Evolutionary conservation across 345 rosid species (phyloP), one percentile per base, ranked within the genome.

Genomic region (Ceriops decandra): DNA sequence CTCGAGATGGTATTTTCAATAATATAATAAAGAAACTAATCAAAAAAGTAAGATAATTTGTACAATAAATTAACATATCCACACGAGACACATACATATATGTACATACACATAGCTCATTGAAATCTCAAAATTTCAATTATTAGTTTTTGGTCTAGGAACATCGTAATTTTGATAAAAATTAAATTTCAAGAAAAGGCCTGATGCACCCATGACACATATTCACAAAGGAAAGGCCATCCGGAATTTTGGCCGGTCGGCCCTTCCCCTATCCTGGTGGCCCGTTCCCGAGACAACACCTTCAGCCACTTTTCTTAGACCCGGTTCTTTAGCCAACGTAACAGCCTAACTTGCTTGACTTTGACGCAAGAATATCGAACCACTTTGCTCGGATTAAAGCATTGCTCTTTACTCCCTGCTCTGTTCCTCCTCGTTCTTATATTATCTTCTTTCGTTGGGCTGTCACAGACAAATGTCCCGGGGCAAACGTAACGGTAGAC

Each of bases 301-400:
- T 7, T 66, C 35, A 0, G 5, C 15, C 31, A 3, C 30, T 21
- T 66, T 66, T 64, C 42, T 62, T 33, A 7, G 26, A 13, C 42
- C 42, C 9, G 9, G 36, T 30, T n/a, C 19, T 66, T 52, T 51
- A 19, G 57, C 58, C 31, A 52, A 66, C 20, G 46, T 20, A 52
- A 66, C 68, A 52, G 20, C 61, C 10, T 49, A 5, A 33, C 0
- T 30, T 66, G 35, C 21, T 53, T 66, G 69, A 66, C 69, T 33
- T 51, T 53, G 69, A 66, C 60, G 52, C 32, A 21, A 52, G 51
- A 33, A 33, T 33, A 22, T 13, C 20, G 4, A 19, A 3, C 46
- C 22, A 46, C n/a, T 64, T 66, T 52, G 21, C 36, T 33, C 36
- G 10, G 36, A 33, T 7, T 33, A 33, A 31, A 33, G 0, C 35